Evolutionary conservation across 2,329 filamentous ascomycete genomes (phyloP).

Genomic region (Lasiodiplodia sp.): DNA sequence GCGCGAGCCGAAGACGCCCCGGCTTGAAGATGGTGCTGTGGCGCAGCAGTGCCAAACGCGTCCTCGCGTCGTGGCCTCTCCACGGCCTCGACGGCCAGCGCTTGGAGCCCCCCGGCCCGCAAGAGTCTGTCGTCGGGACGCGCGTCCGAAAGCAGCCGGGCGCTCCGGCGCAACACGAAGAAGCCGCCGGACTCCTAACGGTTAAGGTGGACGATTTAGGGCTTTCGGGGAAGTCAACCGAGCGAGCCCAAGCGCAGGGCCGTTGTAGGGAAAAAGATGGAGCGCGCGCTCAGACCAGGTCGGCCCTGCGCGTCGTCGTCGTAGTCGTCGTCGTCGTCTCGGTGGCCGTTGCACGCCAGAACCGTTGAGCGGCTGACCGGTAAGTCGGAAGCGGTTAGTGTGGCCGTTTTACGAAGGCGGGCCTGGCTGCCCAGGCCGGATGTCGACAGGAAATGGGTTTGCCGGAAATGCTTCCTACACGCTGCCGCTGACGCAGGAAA

Average conservation of each 20-base stretch:
- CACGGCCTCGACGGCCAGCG: conserved; percentile 1
- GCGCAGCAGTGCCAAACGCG: conserved; percentile 22
- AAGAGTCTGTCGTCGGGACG: conserved; percentile 6
- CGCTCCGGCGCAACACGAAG: conserved; percentile 15
- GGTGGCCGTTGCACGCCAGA: conserved; percentile 16
- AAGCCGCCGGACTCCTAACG: conserved; percentile 20
- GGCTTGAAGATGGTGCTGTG: conserved; percentile 12
- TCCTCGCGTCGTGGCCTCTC: conserved; percentile 11
- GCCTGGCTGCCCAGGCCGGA: conserved; percentile 1
- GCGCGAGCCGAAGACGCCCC: conserved; percentile 8
- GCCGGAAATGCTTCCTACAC: conserved; percentile 21
- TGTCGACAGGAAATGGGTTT: conserved; percentile 21
- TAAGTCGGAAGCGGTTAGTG: conserved; percentile 19
- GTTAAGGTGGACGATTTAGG: conserved; percentile 5
- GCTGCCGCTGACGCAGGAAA: conserved; percentile 18
- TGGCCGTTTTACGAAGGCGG: conserved; percentile 22
- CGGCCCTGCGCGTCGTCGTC: conserved; percentile 15
- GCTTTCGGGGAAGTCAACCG: neutral
- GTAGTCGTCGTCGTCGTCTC: conserved; percentile 11
- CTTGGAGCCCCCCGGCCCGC: conserved; percentile 13
- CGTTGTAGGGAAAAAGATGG: conserved; percentile 17
- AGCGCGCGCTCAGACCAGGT: conserved; percentile 8
- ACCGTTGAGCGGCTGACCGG: conserved; percentile 25
- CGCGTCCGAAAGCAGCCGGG: conserved; percentile 22
- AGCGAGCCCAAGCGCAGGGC: neutral